A percentile compares a stretch with the other conserved stretches of the same genome.
Evolutionary conservation across 2,329 filamentous ascomycete species (phyloP).

Genomic region (Talaromyces sp.): DNA sequence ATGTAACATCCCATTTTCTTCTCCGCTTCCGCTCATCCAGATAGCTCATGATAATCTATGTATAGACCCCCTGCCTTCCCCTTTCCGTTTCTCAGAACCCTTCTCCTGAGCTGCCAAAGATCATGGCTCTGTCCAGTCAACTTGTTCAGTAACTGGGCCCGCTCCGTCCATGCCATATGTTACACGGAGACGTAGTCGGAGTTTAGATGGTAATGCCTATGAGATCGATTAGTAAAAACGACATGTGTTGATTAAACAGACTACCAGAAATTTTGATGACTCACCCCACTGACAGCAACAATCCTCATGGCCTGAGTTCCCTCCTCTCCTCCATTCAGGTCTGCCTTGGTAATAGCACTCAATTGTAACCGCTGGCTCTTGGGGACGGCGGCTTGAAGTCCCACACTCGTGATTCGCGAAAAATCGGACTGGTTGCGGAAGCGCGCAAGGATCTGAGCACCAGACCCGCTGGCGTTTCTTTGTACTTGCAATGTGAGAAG

Average conservation of each 20-base stretch:
- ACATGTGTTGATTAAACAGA: not conserved
- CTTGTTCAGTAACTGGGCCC: slow-evolving; percentile 78
- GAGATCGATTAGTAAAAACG: slow-evolving; percentile 20
- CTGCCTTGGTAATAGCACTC: slow-evolving; percentile 78
- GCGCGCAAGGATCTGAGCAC: slow-evolving; percentile 74
- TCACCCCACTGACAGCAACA: slow-evolving; percentile 79
- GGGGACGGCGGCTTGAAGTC: slow-evolving; percentile 88
- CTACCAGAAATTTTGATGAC: slow-evolving; percentile 32
- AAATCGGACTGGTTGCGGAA: slow-evolving; percentile 75
- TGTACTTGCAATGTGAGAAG: slow-evolving; percentile 78
- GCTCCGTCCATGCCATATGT: slow-evolving; percentile 68
- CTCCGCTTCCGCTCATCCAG: not conserved
- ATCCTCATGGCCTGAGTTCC: slow-evolving; percentile 90
- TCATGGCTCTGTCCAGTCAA: slow-evolving; percentile 86
- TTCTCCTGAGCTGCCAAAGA: not conserved
- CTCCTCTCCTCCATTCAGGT: slow-evolving; percentile 72
- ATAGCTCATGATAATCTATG: slow-evolving; percentile 1
- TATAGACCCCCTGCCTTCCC: not conserved
- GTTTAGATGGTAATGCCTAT: slow-evolving; percentile 64
- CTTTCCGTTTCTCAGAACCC: not conserved
- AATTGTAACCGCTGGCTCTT: slow-evolving; percentile 94
- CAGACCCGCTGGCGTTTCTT: slow-evolving; percentile 59
- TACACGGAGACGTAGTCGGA: slow-evolving; percentile 82
- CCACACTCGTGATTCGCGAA: slow-evolving; percentile 66
- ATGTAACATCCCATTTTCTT: not conserved